Evolutionary conservation across 768 basidiomycete genomes (phyloP).

Genomic region (Suillus ampliporus): DNA sequence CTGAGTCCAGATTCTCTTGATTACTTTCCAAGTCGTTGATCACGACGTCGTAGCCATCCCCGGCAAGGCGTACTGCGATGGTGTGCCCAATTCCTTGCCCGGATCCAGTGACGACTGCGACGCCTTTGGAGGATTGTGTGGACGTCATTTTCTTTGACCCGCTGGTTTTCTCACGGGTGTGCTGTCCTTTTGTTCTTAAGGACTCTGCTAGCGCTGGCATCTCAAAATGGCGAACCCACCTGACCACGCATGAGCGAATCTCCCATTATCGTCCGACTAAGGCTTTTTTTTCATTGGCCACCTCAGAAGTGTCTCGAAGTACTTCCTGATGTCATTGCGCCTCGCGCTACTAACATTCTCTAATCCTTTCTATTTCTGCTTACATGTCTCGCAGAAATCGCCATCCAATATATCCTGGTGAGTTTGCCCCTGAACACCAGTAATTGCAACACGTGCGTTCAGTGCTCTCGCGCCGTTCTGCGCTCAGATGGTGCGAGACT

Average conservation of each 20-base stretch:
- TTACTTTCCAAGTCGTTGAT: conserved; percentile 40
- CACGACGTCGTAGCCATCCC: conserved; percentile 42
- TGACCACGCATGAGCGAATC: background rate
- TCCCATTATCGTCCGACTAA: too few species aligned
- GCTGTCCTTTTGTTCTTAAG: background rate
- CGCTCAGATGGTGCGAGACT: too few species aligned
- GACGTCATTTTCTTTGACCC: background rate
- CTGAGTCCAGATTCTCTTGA: conserved; percentile 20
- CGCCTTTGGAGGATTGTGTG: conserved; percentile 26
- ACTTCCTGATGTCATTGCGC: too few species aligned
- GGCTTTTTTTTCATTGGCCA: background rate
- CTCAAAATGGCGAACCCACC: background rate
- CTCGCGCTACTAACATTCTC: too few species aligned
- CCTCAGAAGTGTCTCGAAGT: too few species aligned
- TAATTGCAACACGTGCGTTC: too few species aligned
- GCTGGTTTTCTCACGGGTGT: background rate
- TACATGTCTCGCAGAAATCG: background rate
- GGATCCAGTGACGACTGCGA: conserved; percentile 38
- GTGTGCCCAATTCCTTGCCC: conserved; percentile 39
- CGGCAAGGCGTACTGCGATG: conserved; percentile 42
- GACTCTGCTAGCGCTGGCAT: background rate
- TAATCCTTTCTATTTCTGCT: background rate
- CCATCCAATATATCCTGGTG: background rate
- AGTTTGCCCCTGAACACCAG: background rate
- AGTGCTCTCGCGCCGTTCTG: too few species aligned